Base-by-base conservation (phyloP, 805 yeast genomes). In the Candida qinlingensis region DNA sequence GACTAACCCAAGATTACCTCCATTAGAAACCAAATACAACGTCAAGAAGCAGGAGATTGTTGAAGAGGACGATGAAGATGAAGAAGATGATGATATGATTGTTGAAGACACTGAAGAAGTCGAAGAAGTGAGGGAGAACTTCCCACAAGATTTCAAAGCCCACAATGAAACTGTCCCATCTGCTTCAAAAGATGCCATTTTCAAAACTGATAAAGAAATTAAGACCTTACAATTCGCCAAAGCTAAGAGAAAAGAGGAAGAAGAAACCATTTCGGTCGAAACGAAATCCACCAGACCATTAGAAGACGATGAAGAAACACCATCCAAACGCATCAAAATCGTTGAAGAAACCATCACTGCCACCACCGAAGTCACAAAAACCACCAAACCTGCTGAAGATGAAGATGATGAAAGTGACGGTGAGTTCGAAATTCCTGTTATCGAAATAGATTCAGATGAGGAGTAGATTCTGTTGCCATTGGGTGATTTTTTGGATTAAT, bases 1-100 rank as follows among this genome's bases (percentile, higher is more conserved):
- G 56, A 75, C 79, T 46, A 85, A 85, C 57, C 96, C 96, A 39
- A 73, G 94, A 58, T 77, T 88, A 56, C 96, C 96, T 53, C 50
- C 62, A 45, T 35, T 57, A 52, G 60, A 60, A 30, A 44, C 46
- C 7, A 54, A 53, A 12, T 58, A 51, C 43, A 57, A 54, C 28
- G 54, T 59, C 12, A 58, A 58, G 38, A 53, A 39, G 5, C 54
- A 49, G 8, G 52, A 47, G n/a, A 60, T 52, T 7, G 58, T 54
- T 30, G 68, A 59, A 25, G 64, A 57, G 7, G 66, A 60, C 11
- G 60, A 56, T n/a, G 60, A 56, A 26, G 53, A 48, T 0, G 53
- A 57, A 7, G 57, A 53, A 6, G 54, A 56, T 8, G 58, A 50
- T 7, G 55, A 47, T 1, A 55, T 48, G 42, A 43, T 39, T 4